These are phyloP conservation scores for Cajanus cajan DNA, from an alignment of 306 rosid genomes.

Conservation along the genomic window DNA sequence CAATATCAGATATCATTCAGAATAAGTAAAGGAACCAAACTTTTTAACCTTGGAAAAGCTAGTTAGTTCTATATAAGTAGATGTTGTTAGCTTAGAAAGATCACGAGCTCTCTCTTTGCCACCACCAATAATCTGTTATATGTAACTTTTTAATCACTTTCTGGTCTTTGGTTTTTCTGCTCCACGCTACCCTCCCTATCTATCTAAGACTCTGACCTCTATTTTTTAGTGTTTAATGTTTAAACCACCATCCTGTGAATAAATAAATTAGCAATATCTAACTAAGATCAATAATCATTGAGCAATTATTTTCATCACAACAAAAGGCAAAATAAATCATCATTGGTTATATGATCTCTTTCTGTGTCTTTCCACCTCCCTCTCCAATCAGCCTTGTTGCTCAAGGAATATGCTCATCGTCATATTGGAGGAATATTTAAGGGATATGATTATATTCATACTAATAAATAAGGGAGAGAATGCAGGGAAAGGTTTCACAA, in stretches of 20 bases:
- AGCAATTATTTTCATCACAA: constrained; percentile 41
- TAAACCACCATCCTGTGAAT: constrained; percentile 38
- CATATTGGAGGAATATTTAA: neutral
- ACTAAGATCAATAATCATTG: constrained; percentile 41
- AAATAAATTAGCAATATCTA: constrained; percentile 26
- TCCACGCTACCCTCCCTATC: constrained; percentile 1
- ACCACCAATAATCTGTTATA: neutral
- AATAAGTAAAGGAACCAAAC: constrained; percentile 22
- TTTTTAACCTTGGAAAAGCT: constrained; percentile 15
- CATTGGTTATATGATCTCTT: neutral
- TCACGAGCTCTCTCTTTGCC: neutral
- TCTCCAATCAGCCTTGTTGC: neutral
- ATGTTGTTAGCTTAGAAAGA: constrained; percentile 1
- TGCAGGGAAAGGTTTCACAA: neutral
- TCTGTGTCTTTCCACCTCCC: neutral
- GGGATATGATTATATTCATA: neutral
- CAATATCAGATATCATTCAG: neutral
- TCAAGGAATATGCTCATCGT: neutral
- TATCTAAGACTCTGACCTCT: neutral
- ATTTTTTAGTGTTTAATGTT: neutral
- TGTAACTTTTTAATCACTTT: constrained; percentile 2
- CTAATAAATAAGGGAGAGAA: neutral
- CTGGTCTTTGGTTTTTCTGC: neutral
- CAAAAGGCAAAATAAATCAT: constrained; percentile 8
- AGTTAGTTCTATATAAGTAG: neutral